Conservation (phyloP, 2,329 filamentous ascomycete genomes). For the Fusarium sp. region DNA sequence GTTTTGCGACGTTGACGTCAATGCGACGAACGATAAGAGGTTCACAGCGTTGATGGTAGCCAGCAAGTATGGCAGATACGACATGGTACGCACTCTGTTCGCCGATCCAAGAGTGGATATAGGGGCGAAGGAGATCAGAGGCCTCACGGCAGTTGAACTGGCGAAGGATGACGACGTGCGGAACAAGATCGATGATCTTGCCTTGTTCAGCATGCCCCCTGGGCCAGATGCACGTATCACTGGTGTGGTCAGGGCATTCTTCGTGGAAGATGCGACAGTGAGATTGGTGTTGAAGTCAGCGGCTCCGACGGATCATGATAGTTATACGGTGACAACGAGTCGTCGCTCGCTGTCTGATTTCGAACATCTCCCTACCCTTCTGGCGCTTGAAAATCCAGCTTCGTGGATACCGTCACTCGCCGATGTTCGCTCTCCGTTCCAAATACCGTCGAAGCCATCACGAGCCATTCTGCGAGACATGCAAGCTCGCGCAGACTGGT, state of each 20-base stretch:
- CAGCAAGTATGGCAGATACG: slow-evolving; percentile 95
- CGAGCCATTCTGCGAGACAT: slow-evolving; percentile 87
- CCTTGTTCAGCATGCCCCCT: slow-evolving; percentile 79
- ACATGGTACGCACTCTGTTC: slow-evolving; percentile 90
- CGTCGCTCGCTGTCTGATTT: slow-evolving; percentile 89
- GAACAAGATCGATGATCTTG: slow-evolving; percentile 94
- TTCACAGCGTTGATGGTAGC: slow-evolving; percentile 98
- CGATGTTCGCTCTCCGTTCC: slow-evolving; percentile 85
- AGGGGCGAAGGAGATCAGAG: slow-evolving; percentile 83
- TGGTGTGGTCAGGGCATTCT: slow-evolving; percentile 93
- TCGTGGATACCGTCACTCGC: slow-evolving; percentile 90
- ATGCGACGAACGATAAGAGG: slow-evolving; percentile 92
- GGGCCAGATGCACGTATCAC: slow-evolving; percentile 84
- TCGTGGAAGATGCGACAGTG: slow-evolving; percentile 95
- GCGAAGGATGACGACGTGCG: slow-evolving; percentile 98
- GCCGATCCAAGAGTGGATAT: slow-evolving; percentile 88
- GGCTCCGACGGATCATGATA: slow-evolving; percentile 81
- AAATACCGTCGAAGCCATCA: slow-evolving; percentile 92
- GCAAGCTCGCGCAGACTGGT: slow-evolving; percentile 86
- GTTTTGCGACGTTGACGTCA: slow-evolving; percentile 92
- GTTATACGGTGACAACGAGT: slow-evolving; percentile 94
- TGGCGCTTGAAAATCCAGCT: slow-evolving; percentile 89
- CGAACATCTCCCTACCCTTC: slow-evolving; percentile 85
- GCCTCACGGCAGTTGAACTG: slow-evolving; percentile 92
- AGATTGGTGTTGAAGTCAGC: slow-evolving; percentile 95